Evolutionary conservation across 176 grass and related monocot genomes (phyloP).

Genomic region (Carex littledalei): DNA sequence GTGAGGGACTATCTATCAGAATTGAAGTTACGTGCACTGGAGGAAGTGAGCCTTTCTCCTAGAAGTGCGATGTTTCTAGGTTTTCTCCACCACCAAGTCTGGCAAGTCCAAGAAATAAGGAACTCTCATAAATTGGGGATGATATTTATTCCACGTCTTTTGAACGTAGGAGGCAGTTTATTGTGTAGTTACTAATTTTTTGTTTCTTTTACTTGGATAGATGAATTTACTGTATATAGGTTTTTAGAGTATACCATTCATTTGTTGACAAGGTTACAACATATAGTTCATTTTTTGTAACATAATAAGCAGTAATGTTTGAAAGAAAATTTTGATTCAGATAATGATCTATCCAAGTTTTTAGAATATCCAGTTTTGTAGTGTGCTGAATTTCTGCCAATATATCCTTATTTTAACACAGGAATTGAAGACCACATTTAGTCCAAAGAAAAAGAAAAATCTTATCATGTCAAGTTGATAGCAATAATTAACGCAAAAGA

Average conservation of each 20-base stretch:
- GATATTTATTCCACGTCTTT: background rate
- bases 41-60: conserved; percentile 78
- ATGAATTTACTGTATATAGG: background rate
- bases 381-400: too few species aligned
- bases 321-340: background rate
- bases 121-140: background rate
- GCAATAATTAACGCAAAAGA: too few species aligned
- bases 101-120: conserved; percentile 22
- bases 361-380: too few species aligned
- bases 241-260: background rate
- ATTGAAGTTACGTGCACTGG: conserved; percentile 57
- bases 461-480: too few species aligned
- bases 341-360: too few species aligned
- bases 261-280: conserved; percentile 1
- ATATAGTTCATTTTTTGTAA: background rate
- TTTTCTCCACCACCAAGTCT: conserved; percentile 22
- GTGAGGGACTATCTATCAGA: conserved; percentile 84
- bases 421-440: too few species aligned
- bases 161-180: background rate
- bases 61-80: conserved; percentile 20
- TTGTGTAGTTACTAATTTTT: background rate
- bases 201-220: background rate
- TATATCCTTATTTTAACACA: too few species aligned
- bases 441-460: too few species aligned
- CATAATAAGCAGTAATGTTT: background rate